Base-by-base conservation (phyloP, 1,284 basidiomycete genomes). In the Boletus smithii region DNA sequence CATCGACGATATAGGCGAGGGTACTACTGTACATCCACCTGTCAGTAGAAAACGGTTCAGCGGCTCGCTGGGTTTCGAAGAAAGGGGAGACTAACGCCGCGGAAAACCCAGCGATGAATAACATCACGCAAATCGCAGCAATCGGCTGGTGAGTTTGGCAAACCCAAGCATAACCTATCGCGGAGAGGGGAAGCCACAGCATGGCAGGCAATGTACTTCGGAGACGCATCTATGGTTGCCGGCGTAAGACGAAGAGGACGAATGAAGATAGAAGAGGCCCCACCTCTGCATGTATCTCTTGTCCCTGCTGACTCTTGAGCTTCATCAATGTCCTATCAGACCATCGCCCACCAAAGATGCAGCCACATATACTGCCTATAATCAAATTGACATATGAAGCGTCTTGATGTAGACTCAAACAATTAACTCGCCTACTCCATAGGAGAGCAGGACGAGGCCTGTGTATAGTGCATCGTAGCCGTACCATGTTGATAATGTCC, bases 141-240 rank as follows among this genome's bases (percentile, higher is more conserved):
- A 92, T 70, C 53, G 86, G 74, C 5, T 81, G 73, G 39, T 81
- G 81, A 39, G 80, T 64, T 49, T 89, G 68, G 44, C 79, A 81
- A 3, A 85, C 73, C 91, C 91, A 95, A 1, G 80, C 92, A 60
- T 89, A 91, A 0, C 77, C 81, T 23, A 90, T 60, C 39, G 83
- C 74, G 2, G 75, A 75, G 0, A 76, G 72, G 3, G 86, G 84
- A 8, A 86, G 69, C 43, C 79, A 64, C 6, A 73, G 49, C 61
- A 84, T 72, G 16, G 75, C 77, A 8, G 73, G 60, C 23, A 79
- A 68, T 0, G 83, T 85, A 57, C 84, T 85, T 57, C 73, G 71
- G 10, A 93, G 70, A 9, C 89, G 79, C 80, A 89, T 86, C 85
- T 90, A 49, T 18, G 7, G 3, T n/a, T 26, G 27, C 23, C 3